Base-by-base conservation (phyloP, 305 asterid genomes). In the Nicotiana rustica region DNA sequence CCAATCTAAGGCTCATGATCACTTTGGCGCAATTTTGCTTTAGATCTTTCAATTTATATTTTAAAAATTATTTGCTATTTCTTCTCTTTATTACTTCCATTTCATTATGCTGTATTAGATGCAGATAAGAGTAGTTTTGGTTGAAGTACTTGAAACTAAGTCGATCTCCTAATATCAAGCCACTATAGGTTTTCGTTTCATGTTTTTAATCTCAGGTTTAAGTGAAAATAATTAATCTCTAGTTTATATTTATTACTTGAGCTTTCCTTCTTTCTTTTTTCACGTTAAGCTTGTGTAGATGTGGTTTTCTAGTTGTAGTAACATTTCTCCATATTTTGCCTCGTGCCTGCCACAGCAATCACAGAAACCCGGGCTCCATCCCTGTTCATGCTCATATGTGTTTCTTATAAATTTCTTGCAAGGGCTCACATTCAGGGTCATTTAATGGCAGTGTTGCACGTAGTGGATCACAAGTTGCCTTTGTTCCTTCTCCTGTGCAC, bases 161-260 rank as follows among this genome's bases (percentile, higher is more conserved):
- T 75, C 29, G 15, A 75, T 52, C 47, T 75, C 65, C 65, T 52
- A 75, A 75, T 25, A 75, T 75, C 65, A 75, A 73, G 62, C 41
- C 19, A 18, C 60, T 41, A 18, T 4, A n/a, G 64, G 77, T 47
- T 52, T 35, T 25, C 55, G 4, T 49, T 52, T 49, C 9, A 75
- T 73, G 41, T 49, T 71, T 52, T 71, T 71, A 71, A 18, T 41
- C 49, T 7, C 49, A 7, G 49, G 10, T 41, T 41, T 41, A 41
- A 3, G 49, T 41, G 49, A 38, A 8, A 41, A 41, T 1, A 41
- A 41, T 7, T 7, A 41, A 41, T 41, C 62, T 73, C 79, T 49
- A 10, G 78, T 14, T 73, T 73, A 47, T 52, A 60, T 14, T 21
- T 56, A 25, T 19, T 49, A 49, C 64, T 21, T 47, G 21, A 21